Conservation (phyloP, 805 yeast species). For the Yarrowia divulgata region DNA sequence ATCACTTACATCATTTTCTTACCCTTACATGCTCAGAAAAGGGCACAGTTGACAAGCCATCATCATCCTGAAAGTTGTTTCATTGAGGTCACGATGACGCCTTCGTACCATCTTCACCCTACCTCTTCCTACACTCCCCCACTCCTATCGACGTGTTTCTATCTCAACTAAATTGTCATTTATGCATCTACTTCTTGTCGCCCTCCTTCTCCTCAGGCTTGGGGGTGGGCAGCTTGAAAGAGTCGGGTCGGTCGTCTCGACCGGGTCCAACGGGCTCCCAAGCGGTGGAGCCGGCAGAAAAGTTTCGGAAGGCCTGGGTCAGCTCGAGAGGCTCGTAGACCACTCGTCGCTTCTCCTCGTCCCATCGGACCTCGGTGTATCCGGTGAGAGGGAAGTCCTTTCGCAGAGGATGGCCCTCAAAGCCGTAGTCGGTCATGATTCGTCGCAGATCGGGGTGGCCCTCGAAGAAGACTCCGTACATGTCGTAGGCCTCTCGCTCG, state of each 20-base stretch:
- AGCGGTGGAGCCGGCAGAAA: conserved; percentile 83
- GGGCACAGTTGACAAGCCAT: no score
- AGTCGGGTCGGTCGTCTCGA: conserved; percentile 78
- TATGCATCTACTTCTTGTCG: conserved; percentile 50
- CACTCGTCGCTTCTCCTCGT: conserved; percentile 87
- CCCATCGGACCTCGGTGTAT: conserved; percentile 87
- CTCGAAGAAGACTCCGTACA: conserved; percentile 86
- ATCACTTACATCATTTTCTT: no score
- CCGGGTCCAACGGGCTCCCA: conserved; percentile 95
- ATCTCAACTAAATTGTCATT: conserved; percentile 34
- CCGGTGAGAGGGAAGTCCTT: conserved; percentile 95
- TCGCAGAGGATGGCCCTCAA: conserved; percentile 89
- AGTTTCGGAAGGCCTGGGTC: conserved; percentile 92
- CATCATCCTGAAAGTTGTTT: no score
- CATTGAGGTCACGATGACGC: no score
- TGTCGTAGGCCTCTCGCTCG: conserved; percentile 87
- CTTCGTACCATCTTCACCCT: no score
- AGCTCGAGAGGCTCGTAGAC: conserved; percentile 89
- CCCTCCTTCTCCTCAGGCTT: conserved; percentile 69
- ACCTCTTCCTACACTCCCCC: background rate
- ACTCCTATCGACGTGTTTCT: background rate
- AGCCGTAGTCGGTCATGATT: conserved; percentile 90
- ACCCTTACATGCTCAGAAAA: no score
- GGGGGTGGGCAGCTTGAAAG: conserved; percentile 82
- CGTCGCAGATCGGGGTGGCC: conserved; percentile 90